These are phyloP conservation scores for Halenospora varia DNA, from an alignment of 495 filamentous ascomycete genomes.

Conservation along the genomic window DNA sequence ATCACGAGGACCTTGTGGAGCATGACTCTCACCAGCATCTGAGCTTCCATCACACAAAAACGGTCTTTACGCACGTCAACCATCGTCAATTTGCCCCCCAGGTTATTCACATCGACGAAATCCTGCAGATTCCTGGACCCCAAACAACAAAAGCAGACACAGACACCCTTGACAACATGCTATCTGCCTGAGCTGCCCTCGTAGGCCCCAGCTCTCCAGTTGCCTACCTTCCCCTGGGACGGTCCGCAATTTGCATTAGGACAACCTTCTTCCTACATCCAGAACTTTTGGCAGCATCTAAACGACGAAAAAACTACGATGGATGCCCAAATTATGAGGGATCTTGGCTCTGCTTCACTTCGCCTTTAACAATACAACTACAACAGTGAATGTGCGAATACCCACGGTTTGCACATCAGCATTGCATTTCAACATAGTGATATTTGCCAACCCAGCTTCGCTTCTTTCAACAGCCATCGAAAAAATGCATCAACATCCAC, in stretches of 20 bases:
- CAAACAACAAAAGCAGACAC: not conserved
- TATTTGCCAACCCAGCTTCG: constrained; percentile 7
- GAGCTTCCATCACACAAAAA: constrained; percentile 16
- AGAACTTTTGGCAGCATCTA: not conserved
- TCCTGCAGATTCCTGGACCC: not conserved
- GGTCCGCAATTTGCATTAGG: not conserved
- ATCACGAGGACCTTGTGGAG: constrained; percentile 18
- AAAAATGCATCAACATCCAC: constrained; percentile 80
- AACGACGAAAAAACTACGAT: constrained; percentile 14
- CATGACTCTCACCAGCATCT: constrained; percentile 19
- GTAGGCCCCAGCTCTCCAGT: constrained; percentile 14
- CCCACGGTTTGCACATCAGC: constrained; percentile 9
- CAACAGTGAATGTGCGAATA: constrained; percentile 13
- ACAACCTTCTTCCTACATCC: not conserved
- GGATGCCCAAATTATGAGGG: constrained; percentile 27
- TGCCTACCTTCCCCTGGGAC: not conserved
- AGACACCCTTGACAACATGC: constrained; percentile 8
- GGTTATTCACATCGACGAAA: not conserved
- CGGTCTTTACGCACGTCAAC: constrained; percentile 3
- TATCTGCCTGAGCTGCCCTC: constrained; percentile 17
- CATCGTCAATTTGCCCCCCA: constrained; percentile 3
- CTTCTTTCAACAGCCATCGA: constrained; percentile 3
- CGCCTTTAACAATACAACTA: constrained; percentile 19
- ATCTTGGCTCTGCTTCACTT: constrained; percentile 15
- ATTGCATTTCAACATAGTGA: not conserved